These are phyloP conservation scores for Maudiozyma turicensis DNA, from an alignment of 805 yeast genomes.

Conservation along the genomic window DNA sequence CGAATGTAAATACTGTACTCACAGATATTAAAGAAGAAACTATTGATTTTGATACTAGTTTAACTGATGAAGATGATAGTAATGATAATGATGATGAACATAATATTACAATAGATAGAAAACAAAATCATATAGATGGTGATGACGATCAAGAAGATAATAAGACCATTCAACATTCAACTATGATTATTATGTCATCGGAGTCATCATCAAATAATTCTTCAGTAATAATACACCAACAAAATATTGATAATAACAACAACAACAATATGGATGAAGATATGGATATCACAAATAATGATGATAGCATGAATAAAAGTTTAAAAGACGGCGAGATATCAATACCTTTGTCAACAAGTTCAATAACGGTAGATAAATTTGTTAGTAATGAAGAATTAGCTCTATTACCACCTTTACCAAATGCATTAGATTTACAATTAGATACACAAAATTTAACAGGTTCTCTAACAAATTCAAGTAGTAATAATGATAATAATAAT, in stretches of 20 bases:
- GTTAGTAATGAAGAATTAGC: conserved; percentile 2
- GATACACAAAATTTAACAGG: neutral
- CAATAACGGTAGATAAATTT: neutral
- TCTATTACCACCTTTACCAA: conserved; percentile 5
- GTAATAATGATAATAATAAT: neutral
- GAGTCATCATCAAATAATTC: neutral
- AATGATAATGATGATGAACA: neutral
- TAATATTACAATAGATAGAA: neutral
- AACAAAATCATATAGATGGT: neutral
- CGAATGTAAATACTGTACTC: neutral
- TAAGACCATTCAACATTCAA: neutral
- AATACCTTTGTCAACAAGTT: neutral
- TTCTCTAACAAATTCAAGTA: neutral
- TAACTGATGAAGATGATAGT: neutral
- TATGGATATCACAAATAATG: neutral
- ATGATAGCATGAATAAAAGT: neutral
- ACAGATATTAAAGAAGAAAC: neutral
- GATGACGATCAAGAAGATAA: neutral
- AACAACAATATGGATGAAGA: neutral
- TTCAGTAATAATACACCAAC: neutral
- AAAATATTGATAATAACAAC: neutral
- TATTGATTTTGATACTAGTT: neutral
- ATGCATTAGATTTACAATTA: neutral
- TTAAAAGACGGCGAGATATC: neutral
- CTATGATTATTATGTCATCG: neutral